Evolutionary conservation across 768 basidiomycete genomes (phyloP).

Genomic region (Xanthoconium purpureum): DNA sequence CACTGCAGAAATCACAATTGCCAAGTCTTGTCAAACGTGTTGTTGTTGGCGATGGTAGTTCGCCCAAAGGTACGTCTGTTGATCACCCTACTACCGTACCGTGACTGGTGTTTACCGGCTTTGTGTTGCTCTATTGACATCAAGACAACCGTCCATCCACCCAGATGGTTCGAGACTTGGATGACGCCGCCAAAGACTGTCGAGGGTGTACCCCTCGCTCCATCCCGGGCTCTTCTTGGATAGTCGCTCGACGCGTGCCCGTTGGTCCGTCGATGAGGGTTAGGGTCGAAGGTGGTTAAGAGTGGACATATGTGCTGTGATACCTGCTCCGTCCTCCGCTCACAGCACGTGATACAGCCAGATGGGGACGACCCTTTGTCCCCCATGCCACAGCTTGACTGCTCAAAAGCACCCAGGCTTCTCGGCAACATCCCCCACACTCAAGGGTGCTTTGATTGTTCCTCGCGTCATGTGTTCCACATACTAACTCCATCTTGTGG

Average conservation of each 20-base stretch:
- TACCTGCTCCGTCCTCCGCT: slow-evolving; percentile 14
- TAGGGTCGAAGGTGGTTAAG: background rate
- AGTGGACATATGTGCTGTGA: background rate
- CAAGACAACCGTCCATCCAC: slow-evolving; percentile 3
- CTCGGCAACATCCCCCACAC: background rate
- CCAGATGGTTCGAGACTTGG: slow-evolving; percentile 16
- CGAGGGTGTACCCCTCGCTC: background rate
- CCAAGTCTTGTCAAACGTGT: background rate
- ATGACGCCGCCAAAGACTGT: slow-evolving; percentile 1
- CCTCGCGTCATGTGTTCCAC: background rate
- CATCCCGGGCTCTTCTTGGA: background rate
- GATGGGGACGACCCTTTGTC: slow-evolving; percentile 4
- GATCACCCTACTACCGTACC: background rate
- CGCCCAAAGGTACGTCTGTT: background rate
- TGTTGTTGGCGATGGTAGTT: background rate
- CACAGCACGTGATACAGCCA: background rate
- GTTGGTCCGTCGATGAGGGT: slow-evolving; percentile 1
- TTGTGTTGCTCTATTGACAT: background rate
- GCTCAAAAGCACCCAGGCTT: slow-evolving; percentile 4
- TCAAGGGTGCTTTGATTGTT: background rate
- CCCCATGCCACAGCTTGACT: background rate
- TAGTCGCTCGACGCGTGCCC: slow-evolving; percentile 7
- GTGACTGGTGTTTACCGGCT: background rate
- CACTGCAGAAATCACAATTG: slow-evolving; percentile 1
- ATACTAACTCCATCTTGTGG: background rate